Base-by-base conservation (phyloP, 805 yeast species). In the Tetrapisispora pingtungensis region DNA sequence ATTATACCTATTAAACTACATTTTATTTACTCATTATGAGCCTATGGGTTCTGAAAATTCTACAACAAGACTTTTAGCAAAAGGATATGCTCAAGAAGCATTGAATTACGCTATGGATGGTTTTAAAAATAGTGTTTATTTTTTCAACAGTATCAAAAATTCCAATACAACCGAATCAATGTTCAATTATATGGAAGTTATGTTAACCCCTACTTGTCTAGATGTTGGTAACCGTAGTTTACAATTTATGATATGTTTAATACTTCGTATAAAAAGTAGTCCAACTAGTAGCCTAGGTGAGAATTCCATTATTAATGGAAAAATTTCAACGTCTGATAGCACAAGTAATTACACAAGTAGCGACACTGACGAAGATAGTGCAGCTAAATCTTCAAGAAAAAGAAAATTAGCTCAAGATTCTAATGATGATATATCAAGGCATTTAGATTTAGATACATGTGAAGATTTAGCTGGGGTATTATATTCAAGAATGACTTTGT, bases 161-260 rank as follows among this genome's bases (percentile, higher is more conserved):
- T 44, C 51, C 1, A 65, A 69, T 22, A 70, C 71, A 22, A 65
- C 73, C 6, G 41, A 43, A 24, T 52, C 55, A 8, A 59, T 62
- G 48, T 64, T 64, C 44, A 62, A 61, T 43, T 59, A 62, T 39
- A 61, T 62, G 58, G 78, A 75, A 48, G 63, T 76, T 45, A 57
- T 74, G 7, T 49, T 74, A 13, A 66, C 73, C 20, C 81, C 80
- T 12, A 68, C 66, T 49, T 63, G 77, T 54, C 55, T 77, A 54
- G 69, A 75, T 41, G 64, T 73, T 33, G 78, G 78, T 46, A 80
- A 76, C 50, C 65, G 81, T 49, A 72, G 80, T 5, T 68, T 74
- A 53, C 80, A 76, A 50, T 76, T 77, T 51, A 65, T 77, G 59
- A 75, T 77, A n/a, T 75, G 80, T 36, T 56, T 77, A 51, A 70